Percentiles rank a stretch among this genome's conserved stretches.
Evolutionary conservation across 1,284 basidiomycete genomes (phyloP).

Genomic region (Boletus smithii): DNA sequence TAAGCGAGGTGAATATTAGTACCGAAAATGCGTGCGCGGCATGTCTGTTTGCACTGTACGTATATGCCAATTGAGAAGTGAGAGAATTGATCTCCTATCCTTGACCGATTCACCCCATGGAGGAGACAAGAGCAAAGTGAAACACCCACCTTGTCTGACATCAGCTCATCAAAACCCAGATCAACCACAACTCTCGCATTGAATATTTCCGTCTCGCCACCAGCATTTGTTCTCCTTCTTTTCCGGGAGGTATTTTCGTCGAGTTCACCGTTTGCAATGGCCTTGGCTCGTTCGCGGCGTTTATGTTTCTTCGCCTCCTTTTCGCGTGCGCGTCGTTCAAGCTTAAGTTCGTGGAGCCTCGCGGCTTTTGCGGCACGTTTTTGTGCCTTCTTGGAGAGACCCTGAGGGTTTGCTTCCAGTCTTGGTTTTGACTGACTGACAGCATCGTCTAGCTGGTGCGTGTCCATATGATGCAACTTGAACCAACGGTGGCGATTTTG

Average conservation of each 20-base stretch:
- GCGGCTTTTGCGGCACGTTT: conserved; percentile 75
- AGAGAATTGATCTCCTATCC: conserved; percentile 84
- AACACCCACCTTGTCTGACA: conserved; percentile 83
- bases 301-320: conserved; percentile 69
- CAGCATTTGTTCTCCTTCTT: conserved; percentile 37
- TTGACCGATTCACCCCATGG: conserved; percentile 14
- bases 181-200: conserved; percentile 83
- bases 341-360: conserved; percentile 62
- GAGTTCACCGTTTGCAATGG: conserved; percentile 53
- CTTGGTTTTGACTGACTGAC: conserved; percentile 10
- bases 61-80: conserved; percentile 83
- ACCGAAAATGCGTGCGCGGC: conserved; percentile 66
- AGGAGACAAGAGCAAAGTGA: conserved; percentile 16
- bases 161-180: conserved; percentile 91
- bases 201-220: conserved; percentile 47
- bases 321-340: conserved; percentile 73
- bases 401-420: conserved; percentile 24
- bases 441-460: conserved; percentile 5
- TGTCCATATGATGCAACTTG: conserved; percentile 22
- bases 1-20: conserved; percentile 78
- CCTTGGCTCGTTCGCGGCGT: conserved; percentile 53
- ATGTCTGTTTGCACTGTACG: conserved; percentile 83
- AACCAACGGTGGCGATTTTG: background rate
- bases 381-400: conserved; percentile 75
- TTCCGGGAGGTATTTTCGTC: conserved; percentile 47